Base-by-base conservation (phyloP, 768 basidiomycete species). In the Kwoniella bestiolae region DNA sequence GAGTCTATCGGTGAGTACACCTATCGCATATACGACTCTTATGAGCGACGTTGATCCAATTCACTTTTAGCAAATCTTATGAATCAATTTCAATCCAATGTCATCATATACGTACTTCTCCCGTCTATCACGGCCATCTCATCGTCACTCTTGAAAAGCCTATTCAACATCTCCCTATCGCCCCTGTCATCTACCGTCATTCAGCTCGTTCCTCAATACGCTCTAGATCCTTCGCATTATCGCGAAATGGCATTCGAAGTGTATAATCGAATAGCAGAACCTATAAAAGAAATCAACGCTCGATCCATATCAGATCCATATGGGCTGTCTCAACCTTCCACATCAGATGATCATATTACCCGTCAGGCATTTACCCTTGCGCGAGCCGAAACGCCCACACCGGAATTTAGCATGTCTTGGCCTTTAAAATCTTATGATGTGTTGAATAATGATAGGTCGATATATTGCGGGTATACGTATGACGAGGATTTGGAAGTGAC, bases 361-460 rank as follows among this genome's bases (percentile, higher is more conserved):
- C 63, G 66, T 28, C 72, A 72, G 2, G 56, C 61, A 1, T 75
- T 75, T 52, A 77, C 69, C 3, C 62, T 77, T 5, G 76, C 65
- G 1, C 29, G 63, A 29, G 61, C 64, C 14, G 41, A 65, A 14
- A 60, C 47, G 4, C 63, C 58, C 29, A 71, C 57, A 49, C 70
- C 71, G 3, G 38, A 56, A 28, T 55, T 77, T 9, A 58, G 65
- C n/a, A 66, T 77, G 44, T 28, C 60, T 14, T 75, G 73, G 74
- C 76, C 76, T 14, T 26, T 72, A 9, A 45, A 57, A 41, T 75
- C 73, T 21, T 75, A 73, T 63, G 76, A 77, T 49, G 62, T 77
- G 5, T 45, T 77, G 55, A 71, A 71, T 29, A 65, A 55, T 28
- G 66, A 72, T 68, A 44, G 68, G 29, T 52, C 57, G 5, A 50